These are phyloP conservation scores for Tylopilus sp. DNA, from an alignment of 768 basidiomycete genomes.

Conservation along the genomic window DNA sequence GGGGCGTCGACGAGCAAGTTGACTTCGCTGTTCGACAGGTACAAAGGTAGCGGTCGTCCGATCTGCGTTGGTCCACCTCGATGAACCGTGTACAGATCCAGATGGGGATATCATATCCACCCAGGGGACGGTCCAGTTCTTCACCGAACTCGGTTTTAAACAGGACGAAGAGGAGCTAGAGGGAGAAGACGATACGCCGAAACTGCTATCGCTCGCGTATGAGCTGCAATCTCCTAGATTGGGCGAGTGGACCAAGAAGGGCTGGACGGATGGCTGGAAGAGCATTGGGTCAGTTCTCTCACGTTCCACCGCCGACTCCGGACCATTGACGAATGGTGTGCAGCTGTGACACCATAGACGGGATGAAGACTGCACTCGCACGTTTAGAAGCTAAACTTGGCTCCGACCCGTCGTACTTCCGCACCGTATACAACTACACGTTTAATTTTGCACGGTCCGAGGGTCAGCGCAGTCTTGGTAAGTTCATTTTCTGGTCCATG, in stretches of 20 bases:
- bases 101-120: constrained; percentile 64
- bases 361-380: constrained; percentile 56
- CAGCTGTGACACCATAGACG: constrained; percentile 63
- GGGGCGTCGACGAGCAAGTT: constrained; percentile 53
- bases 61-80: not conserved
- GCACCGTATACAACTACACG: constrained; percentile 72
- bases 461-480: constrained; percentile 79
- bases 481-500: constrained; percentile 21
- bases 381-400: constrained; percentile 57
- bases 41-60: constrained; percentile 51
- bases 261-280: constrained; percentile 85
- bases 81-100: constrained; percentile 39
- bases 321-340: constrained; percentile 1
- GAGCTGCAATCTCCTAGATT: constrained; percentile 74
- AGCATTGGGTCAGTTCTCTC: constrained; percentile 50
- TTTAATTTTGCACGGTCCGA: constrained; percentile 76
- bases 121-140: constrained; percentile 78
- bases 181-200: constrained; percentile 75
- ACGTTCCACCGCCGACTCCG: not conserved
- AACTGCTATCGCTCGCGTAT: constrained; percentile 72
- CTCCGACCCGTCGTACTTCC: constrained; percentile 68
- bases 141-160: constrained; percentile 34
- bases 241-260: constrained; percentile 65
- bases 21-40: constrained; percentile 56
- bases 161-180: constrained; percentile 48